Percentiles rank a stretch among this genome's conserved stretches.
Evolutionary conservation across 2,329 filamentous ascomycete species (phyloP).

Genomic region (Pseudogymnoascus verrucosus): DNA sequence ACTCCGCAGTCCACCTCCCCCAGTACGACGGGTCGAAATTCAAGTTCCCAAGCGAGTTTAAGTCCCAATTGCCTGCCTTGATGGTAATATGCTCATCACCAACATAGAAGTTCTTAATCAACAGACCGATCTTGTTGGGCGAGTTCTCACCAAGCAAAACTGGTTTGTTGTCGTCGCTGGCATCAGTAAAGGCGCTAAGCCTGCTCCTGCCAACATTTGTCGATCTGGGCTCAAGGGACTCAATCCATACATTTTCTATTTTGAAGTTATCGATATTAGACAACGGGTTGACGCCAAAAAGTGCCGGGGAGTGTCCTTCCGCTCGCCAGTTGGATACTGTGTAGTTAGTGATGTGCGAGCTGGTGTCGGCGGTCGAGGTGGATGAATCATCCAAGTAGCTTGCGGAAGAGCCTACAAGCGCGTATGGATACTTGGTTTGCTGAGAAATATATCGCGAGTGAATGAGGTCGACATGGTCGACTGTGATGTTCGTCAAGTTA

Average conservation of each 20-base stretch:
- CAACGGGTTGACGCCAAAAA: conserved; percentile 8
- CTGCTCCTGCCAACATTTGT: conserved; percentile 3
- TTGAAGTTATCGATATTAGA: conserved; percentile 2
- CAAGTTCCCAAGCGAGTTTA: background rate
- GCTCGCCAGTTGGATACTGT: conserved; percentile 3
- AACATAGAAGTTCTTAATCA: conserved; percentile 8
- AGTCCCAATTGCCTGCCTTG: background rate
- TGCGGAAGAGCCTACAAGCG: conserved; percentile 21
- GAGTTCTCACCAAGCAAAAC: conserved; percentile 7
- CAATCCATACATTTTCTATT: conserved; percentile 3
- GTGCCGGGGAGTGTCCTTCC: background rate
- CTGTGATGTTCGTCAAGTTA: conserved; percentile 22
- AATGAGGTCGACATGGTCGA: conserved; percentile 24
- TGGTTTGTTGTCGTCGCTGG: background rate
- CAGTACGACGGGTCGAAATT: background rate
- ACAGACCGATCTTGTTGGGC: background rate
- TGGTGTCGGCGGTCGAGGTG: conserved; percentile 6
- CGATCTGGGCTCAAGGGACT: background rate
- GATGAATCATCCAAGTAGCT: background rate
- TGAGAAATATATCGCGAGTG: conserved; percentile 21
- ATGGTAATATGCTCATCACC: conserved; percentile 8
- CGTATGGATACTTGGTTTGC: conserved; percentile 16
- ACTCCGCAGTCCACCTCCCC: conserved; percentile 2
- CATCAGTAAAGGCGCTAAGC: conserved; percentile 8
- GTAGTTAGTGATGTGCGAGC: background rate